A percentile compares a stretch with the other conserved stretches of the same genome.
Evolutionary conservation across 176 grass and related monocot genomes (phyloP).

Genomic region (Pontederia crassipes): DNA sequence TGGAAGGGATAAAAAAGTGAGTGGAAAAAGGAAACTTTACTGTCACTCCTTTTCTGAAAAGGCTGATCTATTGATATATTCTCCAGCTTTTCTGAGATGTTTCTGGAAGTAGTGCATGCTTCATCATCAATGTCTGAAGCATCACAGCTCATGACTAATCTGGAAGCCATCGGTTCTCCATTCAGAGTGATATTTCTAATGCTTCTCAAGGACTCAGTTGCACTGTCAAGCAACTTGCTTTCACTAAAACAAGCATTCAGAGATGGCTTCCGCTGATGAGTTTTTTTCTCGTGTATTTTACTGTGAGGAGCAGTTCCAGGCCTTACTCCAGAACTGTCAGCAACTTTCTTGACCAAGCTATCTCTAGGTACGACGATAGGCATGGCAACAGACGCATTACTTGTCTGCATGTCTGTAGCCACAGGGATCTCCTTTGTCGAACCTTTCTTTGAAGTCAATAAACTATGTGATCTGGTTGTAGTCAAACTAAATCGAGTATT

Average conservation of each 20-base stretch:
- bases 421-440: constrained; percentile 23
- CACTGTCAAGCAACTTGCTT: constrained; percentile 25
- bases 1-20: too few species aligned
- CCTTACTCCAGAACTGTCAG: constrained; percentile 26
- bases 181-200: constrained; percentile 17
- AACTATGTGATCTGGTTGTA: constrained; percentile 24
- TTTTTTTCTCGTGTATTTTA: constrained; percentile 19
- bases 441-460: constrained; percentile 32
- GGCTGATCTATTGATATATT: constrained; percentile 46
- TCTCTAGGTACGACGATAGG: constrained; percentile 72
- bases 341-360: constrained; percentile 36
- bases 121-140: constrained; percentile 19
- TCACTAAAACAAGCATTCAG: constrained; percentile 33
- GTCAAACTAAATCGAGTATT: constrained; percentile 30
- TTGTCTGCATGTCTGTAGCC: constrained; percentile 58
- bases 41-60: constrained; percentile 14
- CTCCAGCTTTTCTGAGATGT: constrained; percentile 50
- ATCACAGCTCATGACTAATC: constrained; percentile 19
- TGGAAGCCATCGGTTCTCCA: constrained; percentile 33
- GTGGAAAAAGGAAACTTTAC: not conserved
- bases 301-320: constrained; percentile 30
- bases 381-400: constrained; percentile 26
- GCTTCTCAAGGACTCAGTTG: constrained; percentile 17
- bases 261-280: constrained; percentile 34
- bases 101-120: constrained; percentile 20